These are phyloP conservation scores for Choiromyces venosus DNA, from an alignment of 495 filamentous ascomycete species.

Conservation along the genomic window DNA sequence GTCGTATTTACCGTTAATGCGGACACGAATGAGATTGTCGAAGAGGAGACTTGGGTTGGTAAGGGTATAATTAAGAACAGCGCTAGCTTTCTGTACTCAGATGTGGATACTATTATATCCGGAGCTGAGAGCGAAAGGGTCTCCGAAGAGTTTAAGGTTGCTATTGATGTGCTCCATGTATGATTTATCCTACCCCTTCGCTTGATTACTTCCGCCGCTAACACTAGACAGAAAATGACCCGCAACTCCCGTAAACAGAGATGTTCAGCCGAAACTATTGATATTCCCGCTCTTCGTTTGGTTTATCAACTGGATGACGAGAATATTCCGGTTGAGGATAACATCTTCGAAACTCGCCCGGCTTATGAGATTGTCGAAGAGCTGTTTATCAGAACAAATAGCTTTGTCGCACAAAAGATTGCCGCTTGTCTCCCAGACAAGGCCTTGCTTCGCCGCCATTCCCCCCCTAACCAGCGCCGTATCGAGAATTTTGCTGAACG, in stretches of 20 bases:
- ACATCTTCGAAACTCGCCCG: conserved; percentile 85
- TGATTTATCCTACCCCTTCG: conserved; percentile 38
- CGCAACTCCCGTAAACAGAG: conserved; percentile 84
- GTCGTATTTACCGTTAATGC: conserved; percentile 84
- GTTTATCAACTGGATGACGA: conserved; percentile 95
- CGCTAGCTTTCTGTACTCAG: conserved; percentile 73
- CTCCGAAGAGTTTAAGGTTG: conserved; percentile 58
- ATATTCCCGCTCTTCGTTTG: conserved; percentile 78
- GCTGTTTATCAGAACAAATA: conserved; percentile 83
- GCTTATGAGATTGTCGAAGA: conserved; percentile 94
- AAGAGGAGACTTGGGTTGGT: conserved; percentile 86
- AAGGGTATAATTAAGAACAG: conserved; percentile 88
- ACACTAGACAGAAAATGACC: conserved; percentile 55
- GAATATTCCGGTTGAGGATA: conserved; percentile 91
- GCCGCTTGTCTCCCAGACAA: conserved; percentile 75
- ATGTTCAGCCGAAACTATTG: conserved; percentile 67
- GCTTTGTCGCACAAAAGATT: conserved; percentile 80
- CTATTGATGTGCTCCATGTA: conserved; percentile 68
- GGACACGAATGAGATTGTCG: conserved; percentile 66
- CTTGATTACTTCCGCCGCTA: neutral
- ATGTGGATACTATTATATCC: conserved; percentile 73
- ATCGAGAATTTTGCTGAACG: conserved; percentile 85
- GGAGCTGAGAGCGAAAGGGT: conserved; percentile 56
- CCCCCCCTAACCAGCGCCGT: conserved; percentile 76
- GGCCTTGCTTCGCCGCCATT: conserved; percentile 82